Evolutionary conservation across 352 stramenopile species (phyloP).

Genomic region (Elongisporangium undulatum): DNA sequence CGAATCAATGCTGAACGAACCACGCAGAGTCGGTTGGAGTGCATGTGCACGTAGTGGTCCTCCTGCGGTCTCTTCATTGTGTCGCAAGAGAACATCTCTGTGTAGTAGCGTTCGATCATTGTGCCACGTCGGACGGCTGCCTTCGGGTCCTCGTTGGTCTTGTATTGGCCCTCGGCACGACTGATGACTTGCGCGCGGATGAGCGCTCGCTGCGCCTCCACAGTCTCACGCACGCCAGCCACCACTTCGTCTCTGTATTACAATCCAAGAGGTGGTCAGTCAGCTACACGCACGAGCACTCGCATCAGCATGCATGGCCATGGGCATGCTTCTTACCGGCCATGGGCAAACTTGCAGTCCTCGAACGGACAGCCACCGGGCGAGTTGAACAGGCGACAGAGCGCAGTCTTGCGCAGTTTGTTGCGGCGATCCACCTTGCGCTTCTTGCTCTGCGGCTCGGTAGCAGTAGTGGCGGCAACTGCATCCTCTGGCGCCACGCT

Average conservation of each 20-base stretch:
- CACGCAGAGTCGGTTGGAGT: conserved; percentile 86
- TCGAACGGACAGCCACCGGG: conserved; percentile 75
- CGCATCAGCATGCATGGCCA: neutral
- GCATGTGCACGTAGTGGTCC: conserved; percentile 88
- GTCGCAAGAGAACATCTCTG: conserved; percentile 78
- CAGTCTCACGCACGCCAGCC: conserved; percentile 48
- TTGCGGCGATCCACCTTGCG: conserved; percentile 57
- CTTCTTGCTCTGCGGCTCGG: conserved; percentile 43
- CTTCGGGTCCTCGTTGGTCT: conserved; percentile 22
- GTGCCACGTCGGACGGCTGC: conserved; percentile 52
- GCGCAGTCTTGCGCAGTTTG: conserved; percentile 66
- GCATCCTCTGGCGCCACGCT: neutral
- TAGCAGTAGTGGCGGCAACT: conserved; percentile 1
- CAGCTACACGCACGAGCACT: neutral
- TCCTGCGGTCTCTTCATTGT: conserved; percentile 60
- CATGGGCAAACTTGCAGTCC: conserved; percentile 83
- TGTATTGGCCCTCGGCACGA: conserved; percentile 64
- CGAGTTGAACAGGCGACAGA: conserved; percentile 87
- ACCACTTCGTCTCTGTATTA: conserved; percentile 36
- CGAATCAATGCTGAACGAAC: conserved; percentile 9
- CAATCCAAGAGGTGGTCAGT: conserved; percentile 2
- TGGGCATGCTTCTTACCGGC: conserved; percentile 23
- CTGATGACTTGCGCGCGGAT: conserved; percentile 71
- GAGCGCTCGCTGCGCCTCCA: conserved; percentile 74
- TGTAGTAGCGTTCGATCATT: conserved; percentile 89